Evolutionary conservation across 139 green algal genomes (phyloP).

Genomic region (Desmodesmus armatus): DNA sequence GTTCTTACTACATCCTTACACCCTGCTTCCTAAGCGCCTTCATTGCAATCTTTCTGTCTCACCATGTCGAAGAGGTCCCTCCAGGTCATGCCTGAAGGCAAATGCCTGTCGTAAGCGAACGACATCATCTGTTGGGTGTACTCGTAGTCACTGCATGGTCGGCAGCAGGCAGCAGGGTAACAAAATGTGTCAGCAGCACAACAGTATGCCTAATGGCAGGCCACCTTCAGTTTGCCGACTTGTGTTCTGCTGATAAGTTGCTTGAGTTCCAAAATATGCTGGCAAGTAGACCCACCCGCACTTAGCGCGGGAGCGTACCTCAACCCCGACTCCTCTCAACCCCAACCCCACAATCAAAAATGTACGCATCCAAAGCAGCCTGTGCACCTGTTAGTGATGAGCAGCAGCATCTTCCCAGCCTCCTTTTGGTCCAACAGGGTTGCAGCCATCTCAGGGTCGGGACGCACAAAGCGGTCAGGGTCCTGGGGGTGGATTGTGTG

Average conservation of each 20-base stretch:
- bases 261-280: too few relatives aligned
- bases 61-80: slow-evolving; percentile 97
- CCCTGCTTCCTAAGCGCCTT: too few relatives aligned
- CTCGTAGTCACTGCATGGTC: slow-evolving; percentile 82
- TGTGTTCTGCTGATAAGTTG: too few relatives aligned
- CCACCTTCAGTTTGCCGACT: too few relatives aligned
- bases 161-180: not conserved
- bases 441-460: slow-evolving; percentile 87
- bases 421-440: slow-evolving; percentile 93
- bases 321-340: too few relatives aligned
- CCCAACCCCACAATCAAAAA: not conserved
- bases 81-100: slow-evolving; percentile 84
- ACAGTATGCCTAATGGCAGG: too few relatives aligned
- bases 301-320: too few relatives aligned
- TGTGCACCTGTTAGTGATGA: slow-evolving; percentile 99
- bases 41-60: too few relatives aligned
- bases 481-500: slow-evolving; percentile 50
- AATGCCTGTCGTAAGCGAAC: slow-evolving; percentile 87
- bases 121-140: slow-evolving; percentile 95
- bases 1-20: too few relatives aligned
- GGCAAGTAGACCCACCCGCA: too few relatives aligned
- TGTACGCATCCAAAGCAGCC: not conserved
- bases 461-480: slow-evolving; percentile 81
- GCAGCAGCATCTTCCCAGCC: slow-evolving; percentile 91
- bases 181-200: not conserved